Conservation (phyloP, 2,329 filamentous ascomycete species). For the Orbilia javanica region DNA sequence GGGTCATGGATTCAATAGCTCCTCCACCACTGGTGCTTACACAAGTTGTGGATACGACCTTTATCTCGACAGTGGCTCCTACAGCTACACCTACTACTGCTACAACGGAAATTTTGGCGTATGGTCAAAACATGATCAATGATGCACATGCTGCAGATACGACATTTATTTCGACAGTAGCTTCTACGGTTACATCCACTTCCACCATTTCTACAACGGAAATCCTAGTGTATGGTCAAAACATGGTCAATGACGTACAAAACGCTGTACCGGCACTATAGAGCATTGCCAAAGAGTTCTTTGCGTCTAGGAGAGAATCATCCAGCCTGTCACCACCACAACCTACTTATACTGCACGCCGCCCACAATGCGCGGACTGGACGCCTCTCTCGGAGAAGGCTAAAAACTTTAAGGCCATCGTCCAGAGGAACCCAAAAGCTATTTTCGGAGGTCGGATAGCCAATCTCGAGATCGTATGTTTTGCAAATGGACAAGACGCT, state of each 20-base stretch:
- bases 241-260: not conserved
- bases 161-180: not conserved
- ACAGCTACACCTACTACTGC: not conserved
- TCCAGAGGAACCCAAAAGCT: not conserved
- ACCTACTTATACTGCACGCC: not conserved
- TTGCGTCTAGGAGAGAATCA: not conserved
- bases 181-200: not conserved
- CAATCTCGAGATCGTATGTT: not conserved
- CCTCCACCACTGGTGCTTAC: constrained; percentile 12
- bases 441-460: not conserved
- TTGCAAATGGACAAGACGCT: not conserved
- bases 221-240: not conserved
- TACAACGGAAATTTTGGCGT: constrained; percentile 1
- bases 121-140: not conserved
- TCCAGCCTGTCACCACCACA: not conserved
- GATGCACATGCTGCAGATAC: not conserved
- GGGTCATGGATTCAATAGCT: constrained; percentile 37
- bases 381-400: not conserved
- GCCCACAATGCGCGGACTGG: not conserved
- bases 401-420: not conserved
- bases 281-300: not conserved
- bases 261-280: constrained; percentile 9
- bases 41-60: not conserved
- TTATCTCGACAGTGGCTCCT: not conserved
- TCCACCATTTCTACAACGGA: no score